Conservation (phyloP, 2,329 filamentous ascomycete genomes). For the Paramyrothecium sp. region DNA sequence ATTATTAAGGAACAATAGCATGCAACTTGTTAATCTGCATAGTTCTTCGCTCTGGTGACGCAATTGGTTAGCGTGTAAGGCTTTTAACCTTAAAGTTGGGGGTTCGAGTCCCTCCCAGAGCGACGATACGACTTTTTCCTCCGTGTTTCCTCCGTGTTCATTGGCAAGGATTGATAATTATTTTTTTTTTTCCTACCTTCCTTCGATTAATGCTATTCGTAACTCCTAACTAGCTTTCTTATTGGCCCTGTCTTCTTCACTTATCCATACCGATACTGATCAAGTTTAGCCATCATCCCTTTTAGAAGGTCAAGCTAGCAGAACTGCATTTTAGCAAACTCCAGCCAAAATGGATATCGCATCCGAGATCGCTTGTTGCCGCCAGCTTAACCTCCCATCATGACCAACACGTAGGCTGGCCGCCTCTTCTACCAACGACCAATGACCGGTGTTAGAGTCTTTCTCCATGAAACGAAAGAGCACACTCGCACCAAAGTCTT, state of each 20-base stretch:
- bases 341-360: constrained; percentile 9
- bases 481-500: constrained; percentile 33
- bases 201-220: too few species aligned
- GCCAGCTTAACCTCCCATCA: constrained; percentile 32
- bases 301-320: not conserved
- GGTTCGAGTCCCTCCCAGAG: not conserved
- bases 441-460: constrained; percentile 24
- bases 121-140: too few species aligned
- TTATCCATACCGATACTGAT: too few species aligned
- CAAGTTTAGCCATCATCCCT: not conserved
- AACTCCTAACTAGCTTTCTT: too few species aligned
- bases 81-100: constrained; percentile 1
- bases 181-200: too few species aligned
- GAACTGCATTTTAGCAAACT: not conserved
- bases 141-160: too few species aligned
- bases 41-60: not conserved
- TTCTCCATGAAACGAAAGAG: constrained; percentile 34
- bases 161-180: too few species aligned
- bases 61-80: constrained; percentile 1
- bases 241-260: too few species aligned
- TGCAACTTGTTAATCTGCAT: not conserved
- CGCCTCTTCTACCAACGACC: constrained; percentile 37
- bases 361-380: constrained; percentile 32
- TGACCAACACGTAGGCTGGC: constrained; percentile 26
- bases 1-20: constrained; percentile 1